These are phyloP conservation scores for Neckera pumila DNA, from an alignment of 225 moss, liverwort and hornwort species.

Conservation along the genomic window DNA sequence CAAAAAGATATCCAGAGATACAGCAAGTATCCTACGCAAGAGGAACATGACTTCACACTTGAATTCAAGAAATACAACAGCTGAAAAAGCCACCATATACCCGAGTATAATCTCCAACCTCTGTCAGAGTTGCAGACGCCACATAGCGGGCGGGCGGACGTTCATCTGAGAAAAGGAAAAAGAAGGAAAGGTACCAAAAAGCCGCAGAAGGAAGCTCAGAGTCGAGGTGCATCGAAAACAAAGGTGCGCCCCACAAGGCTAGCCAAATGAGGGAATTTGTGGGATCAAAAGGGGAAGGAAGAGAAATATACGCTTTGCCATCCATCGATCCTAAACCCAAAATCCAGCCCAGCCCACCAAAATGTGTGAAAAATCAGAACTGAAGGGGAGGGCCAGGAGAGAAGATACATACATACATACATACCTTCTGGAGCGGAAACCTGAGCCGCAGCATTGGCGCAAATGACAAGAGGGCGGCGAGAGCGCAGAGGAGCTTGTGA, in stretches of 20 bases:
- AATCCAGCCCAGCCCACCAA: background rate
- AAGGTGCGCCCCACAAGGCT: background rate
- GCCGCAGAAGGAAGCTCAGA: background rate
- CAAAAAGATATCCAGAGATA: background rate
- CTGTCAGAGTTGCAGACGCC: background rate
- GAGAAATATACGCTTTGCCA: background rate
- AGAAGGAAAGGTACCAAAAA: too few species aligned
- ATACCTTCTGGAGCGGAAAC: slow-evolving; percentile 28
- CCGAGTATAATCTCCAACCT: background rate
- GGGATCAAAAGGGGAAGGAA: background rate
- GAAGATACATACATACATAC: background rate
- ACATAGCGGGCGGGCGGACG: background rate
- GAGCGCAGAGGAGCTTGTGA: background rate
- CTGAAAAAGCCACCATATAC: background rate
- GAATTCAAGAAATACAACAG: background rate
- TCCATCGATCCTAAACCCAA: background rate
- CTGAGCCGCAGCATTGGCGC: slow-evolving; percentile 5
- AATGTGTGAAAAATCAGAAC: background rate
- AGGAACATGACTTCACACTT: background rate
- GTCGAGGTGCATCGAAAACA: background rate
- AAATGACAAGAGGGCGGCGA: background rate
- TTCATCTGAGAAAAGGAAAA: background rate
- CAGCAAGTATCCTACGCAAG: background rate
- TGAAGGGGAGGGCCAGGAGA: background rate
- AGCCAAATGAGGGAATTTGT: background rate